phyloP scores from a whole-genome alignment of 1,284 basidiomycete genomes.

The Microbotryum violaceum region DNA sequence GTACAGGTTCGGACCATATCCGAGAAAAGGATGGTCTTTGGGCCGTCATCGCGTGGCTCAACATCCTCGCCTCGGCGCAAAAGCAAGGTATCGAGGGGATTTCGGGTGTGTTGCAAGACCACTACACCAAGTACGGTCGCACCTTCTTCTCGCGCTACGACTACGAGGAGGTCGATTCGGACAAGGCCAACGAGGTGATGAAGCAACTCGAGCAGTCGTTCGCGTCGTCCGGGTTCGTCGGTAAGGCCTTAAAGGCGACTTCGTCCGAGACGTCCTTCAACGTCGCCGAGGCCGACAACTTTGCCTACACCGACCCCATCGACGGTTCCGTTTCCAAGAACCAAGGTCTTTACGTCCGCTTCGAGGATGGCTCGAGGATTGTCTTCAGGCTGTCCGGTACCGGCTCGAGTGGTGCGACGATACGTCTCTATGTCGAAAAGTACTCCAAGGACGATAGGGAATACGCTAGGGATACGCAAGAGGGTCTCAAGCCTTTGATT shows the following conservation, averaged over 20 bases:
- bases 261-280: slow-evolving; percentile 66
- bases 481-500: slow-evolving; percentile 88
- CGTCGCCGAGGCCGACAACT: slow-evolving; percentile 73
- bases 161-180: slow-evolving; percentile 93
- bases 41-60: slow-evolving; percentile 95
- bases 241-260: slow-evolving; percentile 58
- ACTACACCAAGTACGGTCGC: slow-evolving; percentile 89
- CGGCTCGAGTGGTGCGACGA: slow-evolving; percentile 86
- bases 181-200: slow-evolving; percentile 80
- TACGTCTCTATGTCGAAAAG: slow-evolving; percentile 50
- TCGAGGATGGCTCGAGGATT: slow-evolving; percentile 83
- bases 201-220: slow-evolving; percentile 66
- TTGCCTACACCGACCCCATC: slow-evolving; percentile 95
- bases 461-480: slow-evolving; percentile 68
- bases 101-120: slow-evolving; percentile 75
- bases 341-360: slow-evolving; percentile 89
- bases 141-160: slow-evolving; percentile 98
- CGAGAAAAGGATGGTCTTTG: slow-evolving; percentile 98
- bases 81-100: slow-evolving; percentile 66
- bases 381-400: slow-evolving; percentile 95
- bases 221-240: slow-evolving; percentile 54
- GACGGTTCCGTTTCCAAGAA: slow-evolving; percentile 82
- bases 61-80: slow-evolving; percentile 91
- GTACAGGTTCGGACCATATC: slow-evolving; percentile 98
- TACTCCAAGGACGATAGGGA: slow-evolving; percentile 76